Evolutionary conservation across 768 basidiomycete species (phyloP), one percentile per base, ranked within the genome.

Genomic region (Leccinum imitatum): DNA sequence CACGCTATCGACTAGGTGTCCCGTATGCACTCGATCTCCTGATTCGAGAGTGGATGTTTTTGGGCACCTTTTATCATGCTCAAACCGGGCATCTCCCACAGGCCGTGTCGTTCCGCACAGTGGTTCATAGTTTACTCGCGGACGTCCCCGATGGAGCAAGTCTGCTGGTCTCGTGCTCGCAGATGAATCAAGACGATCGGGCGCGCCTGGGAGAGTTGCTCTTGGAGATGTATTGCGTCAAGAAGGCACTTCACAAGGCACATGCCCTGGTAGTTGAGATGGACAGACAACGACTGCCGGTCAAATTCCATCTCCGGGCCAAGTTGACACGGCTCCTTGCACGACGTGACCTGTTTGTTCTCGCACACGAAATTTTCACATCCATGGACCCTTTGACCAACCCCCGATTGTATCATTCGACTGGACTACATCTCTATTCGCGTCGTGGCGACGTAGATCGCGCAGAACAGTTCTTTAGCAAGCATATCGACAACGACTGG

Each of bases 361-460:
- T 73, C 1, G 87, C 86, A 11, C 79, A 80, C 56, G 67, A 71
- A 27, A 65, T 84, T 23, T 85, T 78, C 63, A 37, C 71, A 19
- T 63, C 73, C 6, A 54, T 83, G 47, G 59, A 67, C 31, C 60
- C 68, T 30, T 63, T 52, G 7, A 57, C 56, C 46, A 51, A 63
- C 17, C 61, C 70, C 25, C 67, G 37, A 47, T 30, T 59, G 15
- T 67, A 72, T 44, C 71, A 77, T 57, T 76, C 75, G 46, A 76
- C 79, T 0, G 86, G 82, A n/a, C 74, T 89, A 6, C 76, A 79
- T 67, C 71, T 88, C 17, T 76, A 76, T 65, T 78, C 85, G 7
- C 79, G 78, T 27, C 77, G 82, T 57, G 88, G 87, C 30, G 75
- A 87, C 60, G 63, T 73, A 17, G 65, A 66, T 25, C 73, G 73